These are phyloP conservation scores for Borealophlyctis nickersoniae DNA, from an alignment of 192 early-diverging fungal genomes.

Conservation along the genomic window DNA sequence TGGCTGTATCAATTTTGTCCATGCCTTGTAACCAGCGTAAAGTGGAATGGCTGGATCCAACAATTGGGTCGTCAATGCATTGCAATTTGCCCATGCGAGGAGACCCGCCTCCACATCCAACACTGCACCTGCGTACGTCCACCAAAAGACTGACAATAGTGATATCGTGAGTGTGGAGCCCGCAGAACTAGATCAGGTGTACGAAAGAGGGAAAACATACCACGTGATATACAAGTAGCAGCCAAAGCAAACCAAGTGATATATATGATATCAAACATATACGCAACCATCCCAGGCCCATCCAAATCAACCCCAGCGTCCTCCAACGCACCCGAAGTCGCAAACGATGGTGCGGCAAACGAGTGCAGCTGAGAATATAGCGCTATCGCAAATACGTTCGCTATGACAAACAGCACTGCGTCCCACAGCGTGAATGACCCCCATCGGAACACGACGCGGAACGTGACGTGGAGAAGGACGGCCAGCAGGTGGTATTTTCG, in stretches of 20 bases:
- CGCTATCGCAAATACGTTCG: slow-evolving; percentile 44
- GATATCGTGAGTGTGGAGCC: not conserved
- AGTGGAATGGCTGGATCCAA: slow-evolving; percentile 54
- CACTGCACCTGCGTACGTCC: slow-evolving; percentile 20
- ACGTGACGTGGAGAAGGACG: slow-evolving; percentile 55
- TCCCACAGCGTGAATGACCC: slow-evolving; percentile 42
- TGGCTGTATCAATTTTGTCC: not conserved
- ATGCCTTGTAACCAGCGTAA: slow-evolving; percentile 53
- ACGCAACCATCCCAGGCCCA: slow-evolving; percentile 52
- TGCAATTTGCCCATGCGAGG: no score
- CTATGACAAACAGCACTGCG: slow-evolving; percentile 39
- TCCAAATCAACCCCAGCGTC: slow-evolving; percentile 49
- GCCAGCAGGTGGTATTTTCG: slow-evolving; percentile 50
- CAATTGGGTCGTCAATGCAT: no score
- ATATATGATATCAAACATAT: slow-evolving; percentile 84
- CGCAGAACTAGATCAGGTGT: not conserved
- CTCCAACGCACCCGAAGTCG: slow-evolving; percentile 35
- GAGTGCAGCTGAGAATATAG: slow-evolving; percentile 48
- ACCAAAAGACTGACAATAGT: slow-evolving; percentile 22
- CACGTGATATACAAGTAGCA: slow-evolving; percentile 52
- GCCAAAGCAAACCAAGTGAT: slow-evolving; percentile 76
- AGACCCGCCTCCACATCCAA: no score
- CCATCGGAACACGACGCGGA: slow-evolving; percentile 54
- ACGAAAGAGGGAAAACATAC: slow-evolving; percentile 35
- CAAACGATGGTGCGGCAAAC: slow-evolving; percentile 45